Conservation (phyloP, 148 eudicot genomes). For the Fallopia convolvulus region DNA sequence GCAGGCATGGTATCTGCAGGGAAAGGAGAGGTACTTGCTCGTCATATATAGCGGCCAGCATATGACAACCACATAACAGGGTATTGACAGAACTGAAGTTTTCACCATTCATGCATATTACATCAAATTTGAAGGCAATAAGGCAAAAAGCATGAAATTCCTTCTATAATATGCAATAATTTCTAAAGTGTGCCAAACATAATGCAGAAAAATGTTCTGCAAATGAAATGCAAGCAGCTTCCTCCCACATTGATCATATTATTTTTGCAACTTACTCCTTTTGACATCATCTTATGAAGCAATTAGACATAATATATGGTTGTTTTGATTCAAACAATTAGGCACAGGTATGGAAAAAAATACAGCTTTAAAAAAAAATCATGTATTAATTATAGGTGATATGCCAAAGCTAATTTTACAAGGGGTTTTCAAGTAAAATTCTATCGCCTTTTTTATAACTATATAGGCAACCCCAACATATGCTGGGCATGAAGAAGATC, state of each 20-base stretch:
- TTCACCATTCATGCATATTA: not conserved
- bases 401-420: not conserved
- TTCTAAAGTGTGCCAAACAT: not conserved
- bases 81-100: not conserved
- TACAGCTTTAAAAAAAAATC: not conserved
- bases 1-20: slow-evolving; percentile 60
- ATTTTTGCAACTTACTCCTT: not conserved
- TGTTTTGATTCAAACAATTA: not conserved
- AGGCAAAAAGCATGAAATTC: not conserved
- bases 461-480: not conserved
- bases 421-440: not conserved
- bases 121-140: not conserved
- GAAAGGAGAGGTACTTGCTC: not conserved
- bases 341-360: not conserved
- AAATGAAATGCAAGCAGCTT: slow-evolving; percentile 3
- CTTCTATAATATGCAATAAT: not conserved
- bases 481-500: not conserved
- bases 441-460: not conserved
- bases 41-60: not conserved
- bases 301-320: not conserved
- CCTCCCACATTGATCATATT: not conserved
- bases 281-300: not conserved
- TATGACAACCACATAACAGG: not conserved
- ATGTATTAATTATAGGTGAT: not conserved
- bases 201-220: not conserved